A percentile compares a stretch with the other conserved stretches of the same genome.
Evolutionary conservation across 2,329 filamentous ascomycete genomes (phyloP).

Genomic region (Cladosporium phlei): DNA sequence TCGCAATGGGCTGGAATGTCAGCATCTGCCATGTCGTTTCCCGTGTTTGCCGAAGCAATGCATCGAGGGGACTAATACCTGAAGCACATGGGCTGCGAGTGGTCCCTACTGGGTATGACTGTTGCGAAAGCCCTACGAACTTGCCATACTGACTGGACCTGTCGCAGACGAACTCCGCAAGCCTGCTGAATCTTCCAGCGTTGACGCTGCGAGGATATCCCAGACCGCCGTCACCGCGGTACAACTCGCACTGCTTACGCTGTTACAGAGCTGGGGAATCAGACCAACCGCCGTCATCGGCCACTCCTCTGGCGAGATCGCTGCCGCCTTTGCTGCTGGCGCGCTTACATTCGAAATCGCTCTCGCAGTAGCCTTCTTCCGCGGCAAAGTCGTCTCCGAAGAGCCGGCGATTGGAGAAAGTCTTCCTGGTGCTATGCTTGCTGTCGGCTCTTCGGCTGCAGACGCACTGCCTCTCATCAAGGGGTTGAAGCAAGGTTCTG

Average conservation of each 20-base stretch:
- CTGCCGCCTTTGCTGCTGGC: conserved; percentile 28
- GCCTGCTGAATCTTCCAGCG: conserved; percentile 47
- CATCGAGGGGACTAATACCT: too few relatives aligned
- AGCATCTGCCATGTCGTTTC: too few relatives aligned
- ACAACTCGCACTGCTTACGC: background rate
- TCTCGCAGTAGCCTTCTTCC: conserved; percentile 20
- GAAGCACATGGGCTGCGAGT: too few relatives aligned
- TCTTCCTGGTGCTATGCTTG: conserved; percentile 30
- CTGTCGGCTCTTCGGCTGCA: conserved; percentile 22
- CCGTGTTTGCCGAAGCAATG: too few relatives aligned
- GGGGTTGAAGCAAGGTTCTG: too few relatives aligned
- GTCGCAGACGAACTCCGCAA: conserved; percentile 30
- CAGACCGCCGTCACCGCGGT: background rate
- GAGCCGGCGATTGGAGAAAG: background rate
- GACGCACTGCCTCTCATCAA: background rate
- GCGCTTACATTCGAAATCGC: conserved; percentile 19
- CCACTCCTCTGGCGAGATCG: conserved; percentile 33
- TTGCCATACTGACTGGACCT: too few relatives aligned
- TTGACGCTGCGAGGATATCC: conserved; percentile 30
- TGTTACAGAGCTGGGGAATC: conserved; percentile 17
- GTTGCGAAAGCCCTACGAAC: too few relatives aligned
- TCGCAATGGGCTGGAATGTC: too few relatives aligned
- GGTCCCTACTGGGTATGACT: too few relatives aligned
- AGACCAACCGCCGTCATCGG: conserved; percentile 23
- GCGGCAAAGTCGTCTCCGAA: conserved; percentile 16